phyloP scores from a whole-genome alignment of 345 rosid genomes.

The Murraya koenigii region DNA sequence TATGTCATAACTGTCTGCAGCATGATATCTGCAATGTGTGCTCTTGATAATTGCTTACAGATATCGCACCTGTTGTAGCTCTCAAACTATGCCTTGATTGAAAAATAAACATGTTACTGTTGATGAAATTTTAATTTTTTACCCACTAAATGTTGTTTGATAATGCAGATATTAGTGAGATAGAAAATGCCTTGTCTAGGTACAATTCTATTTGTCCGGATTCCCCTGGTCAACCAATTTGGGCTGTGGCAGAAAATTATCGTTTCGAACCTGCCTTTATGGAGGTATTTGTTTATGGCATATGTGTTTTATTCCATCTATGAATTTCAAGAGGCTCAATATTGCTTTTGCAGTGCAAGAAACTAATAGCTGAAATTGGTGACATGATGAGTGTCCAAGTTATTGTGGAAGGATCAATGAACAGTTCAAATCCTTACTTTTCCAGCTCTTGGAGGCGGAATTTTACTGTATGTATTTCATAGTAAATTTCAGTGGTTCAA shows the following conservation, averaged over 20 bases:
- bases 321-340: conserved; percentile 24
- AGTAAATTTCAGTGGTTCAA: background rate
- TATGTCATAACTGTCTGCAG: background rate
- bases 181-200: conserved; percentile 67
- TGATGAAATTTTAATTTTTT: background rate
- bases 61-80: background rate
- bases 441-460: conserved; percentile 92
- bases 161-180: conserved; percentile 58
- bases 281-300: conserved; percentile 48
- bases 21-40: background rate
- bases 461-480: conserved; percentile 51
- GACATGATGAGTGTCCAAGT: conserved; percentile 87
- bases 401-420: conserved; percentile 92
- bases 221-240: conserved; percentile 51
- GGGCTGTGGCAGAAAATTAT: conserved; percentile 97
- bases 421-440: conserved; percentile 90
- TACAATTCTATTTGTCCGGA: conserved; percentile 46
- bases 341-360: conserved; percentile 58
- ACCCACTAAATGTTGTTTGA: conserved; percentile 8
- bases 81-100: background rate
- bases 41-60: background rate
- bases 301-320: conserved; percentile 6
- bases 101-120: background rate
- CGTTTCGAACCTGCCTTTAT: conserved; percentile 89
- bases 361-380: conserved; percentile 69